Evolutionary conservation across 1,284 basidiomycete species (phyloP).

Genomic region (Sphagnurus paluster): DNA sequence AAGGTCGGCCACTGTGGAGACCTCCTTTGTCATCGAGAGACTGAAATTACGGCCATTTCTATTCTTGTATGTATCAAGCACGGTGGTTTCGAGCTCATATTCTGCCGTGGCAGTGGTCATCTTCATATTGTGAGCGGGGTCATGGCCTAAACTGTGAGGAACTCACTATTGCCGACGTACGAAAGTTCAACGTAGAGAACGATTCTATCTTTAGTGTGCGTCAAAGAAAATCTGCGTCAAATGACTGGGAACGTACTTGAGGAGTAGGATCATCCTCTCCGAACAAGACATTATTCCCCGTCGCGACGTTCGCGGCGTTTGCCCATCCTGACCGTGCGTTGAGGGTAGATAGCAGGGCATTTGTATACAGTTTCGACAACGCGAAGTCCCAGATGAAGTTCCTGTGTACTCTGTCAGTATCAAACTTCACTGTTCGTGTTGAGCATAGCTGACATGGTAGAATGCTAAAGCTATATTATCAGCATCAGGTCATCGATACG

Average conservation of each 20-base stretch:
- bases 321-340: conserved; percentile 24
- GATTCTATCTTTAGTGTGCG: background rate
- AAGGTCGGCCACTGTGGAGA: background rate
- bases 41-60: background rate
- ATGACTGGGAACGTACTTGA: conserved; percentile 1
- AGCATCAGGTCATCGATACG: background rate
- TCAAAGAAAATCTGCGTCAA: background rate
- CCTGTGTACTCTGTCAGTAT: conserved; percentile 3
- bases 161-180: background rate
- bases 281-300: conserved; percentile 19
- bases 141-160: background rate
- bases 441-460: conserved; percentile 18
- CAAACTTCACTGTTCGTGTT: background rate
- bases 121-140: background rate
- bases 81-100: conserved; percentile 4
- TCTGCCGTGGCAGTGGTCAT: background rate
- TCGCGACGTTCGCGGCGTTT: conserved; percentile 8
- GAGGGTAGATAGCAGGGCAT: conserved; percentile 27
- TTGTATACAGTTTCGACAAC: conserved; percentile 17
- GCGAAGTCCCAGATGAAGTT: conserved; percentile 21
- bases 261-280: conserved; percentile 2
- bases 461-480: conserved; percentile 11
- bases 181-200: conserved; percentile 6
- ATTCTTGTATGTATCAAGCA: background rate
- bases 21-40: conserved; percentile 1